Conservation (phyloP, 225 moss, liverwort and hornwort species). For the Sphagnum contortum region DNA sequence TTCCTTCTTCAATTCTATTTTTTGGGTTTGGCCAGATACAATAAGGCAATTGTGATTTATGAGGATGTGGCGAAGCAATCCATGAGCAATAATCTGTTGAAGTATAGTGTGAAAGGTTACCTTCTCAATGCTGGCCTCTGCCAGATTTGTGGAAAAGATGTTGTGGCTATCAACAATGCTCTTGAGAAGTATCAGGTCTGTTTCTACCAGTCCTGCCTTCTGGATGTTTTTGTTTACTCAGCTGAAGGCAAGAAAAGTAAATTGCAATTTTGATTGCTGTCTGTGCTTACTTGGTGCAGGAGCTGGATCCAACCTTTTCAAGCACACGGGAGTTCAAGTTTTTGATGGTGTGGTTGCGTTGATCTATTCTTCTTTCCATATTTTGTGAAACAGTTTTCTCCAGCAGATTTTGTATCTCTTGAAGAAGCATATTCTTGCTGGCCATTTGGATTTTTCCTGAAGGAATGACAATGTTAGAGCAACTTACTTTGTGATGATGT, state of each 20-base stretch:
- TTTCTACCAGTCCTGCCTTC: neutral
- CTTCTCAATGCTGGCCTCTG: slow-evolving; percentile 61
- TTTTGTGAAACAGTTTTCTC: neutral
- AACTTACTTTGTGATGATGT: neutral
- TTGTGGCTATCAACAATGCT: slow-evolving; percentile 48
- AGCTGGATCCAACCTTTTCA: slow-evolving; percentile 86
- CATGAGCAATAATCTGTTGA: slow-evolving; percentile 56
- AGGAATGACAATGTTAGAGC: neutral
- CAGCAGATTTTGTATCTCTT: neutral
- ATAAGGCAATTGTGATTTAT: slow-evolving; percentile 43
- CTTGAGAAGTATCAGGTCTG: slow-evolving; percentile 43
- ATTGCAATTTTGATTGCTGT: too few species aligned
- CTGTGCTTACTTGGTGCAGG: slow-evolving; percentile 38
- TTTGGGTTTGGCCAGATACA: slow-evolving; percentile 25
- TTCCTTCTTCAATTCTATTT: too few species aligned
- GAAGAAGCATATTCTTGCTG: neutral
- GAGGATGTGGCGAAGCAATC: slow-evolving; percentile 55
- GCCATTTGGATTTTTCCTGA: neutral
- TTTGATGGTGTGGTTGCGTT: slow-evolving; percentile 44
- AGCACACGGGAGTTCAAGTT: slow-evolving; percentile 86
- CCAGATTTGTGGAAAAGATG: slow-evolving; percentile 51
- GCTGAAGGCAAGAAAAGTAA: too few species aligned
- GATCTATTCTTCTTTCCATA: neutral
- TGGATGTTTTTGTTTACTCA: too few species aligned
- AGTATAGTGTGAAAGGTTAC: slow-evolving; percentile 60